A percentile compares a stretch with the other conserved stretches of the same genome.
Conservation (phyloP, 2,329 filamentous ascomycete genomes). For the Aureobasidium sp. region DNA sequence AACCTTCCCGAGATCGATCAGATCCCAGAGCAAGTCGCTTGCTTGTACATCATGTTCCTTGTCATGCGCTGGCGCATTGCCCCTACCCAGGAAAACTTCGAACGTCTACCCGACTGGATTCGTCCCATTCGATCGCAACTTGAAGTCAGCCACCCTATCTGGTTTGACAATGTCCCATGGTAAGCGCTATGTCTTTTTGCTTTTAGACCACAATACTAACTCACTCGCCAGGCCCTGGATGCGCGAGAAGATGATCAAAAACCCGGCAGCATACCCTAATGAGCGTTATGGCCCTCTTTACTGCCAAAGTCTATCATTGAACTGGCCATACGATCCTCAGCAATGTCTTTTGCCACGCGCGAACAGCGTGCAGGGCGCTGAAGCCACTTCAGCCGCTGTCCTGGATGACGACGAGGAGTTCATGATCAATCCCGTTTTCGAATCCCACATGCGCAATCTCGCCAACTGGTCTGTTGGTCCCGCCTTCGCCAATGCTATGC, state of each 20-base stretch:
- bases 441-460: conserved; percentile 64
- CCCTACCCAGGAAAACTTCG: conserved; percentile 70
- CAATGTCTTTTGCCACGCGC: conserved; percentile 48
- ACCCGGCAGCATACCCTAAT: conserved; percentile 53
- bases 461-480: conserved; percentile 67
- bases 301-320: conserved; percentile 60
- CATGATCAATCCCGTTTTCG: conserved; percentile 79
- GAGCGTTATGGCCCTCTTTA: conserved; percentile 78
- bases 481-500: conserved; percentile 20
- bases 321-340: conserved; percentile 73
- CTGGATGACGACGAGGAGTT: conserved; percentile 48
- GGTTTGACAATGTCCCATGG: conserved; percentile 78
- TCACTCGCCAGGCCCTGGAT: conserved; percentile 49
- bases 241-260: conserved; percentile 54
- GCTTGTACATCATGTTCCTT: conserved; percentile 80
- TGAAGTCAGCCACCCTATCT: conserved; percentile 60
- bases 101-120: conserved; percentile 65
- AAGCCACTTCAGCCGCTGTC: conserved; percentile 7
- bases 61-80: conserved; percentile 75
- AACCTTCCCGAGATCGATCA: conserved; percentile 67
- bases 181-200: conserved; percentile 17
- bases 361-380: conserved; percentile 18
- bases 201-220: not conserved
- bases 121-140: conserved; percentile 59
- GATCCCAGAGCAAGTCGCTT: conserved; percentile 74